These are phyloP conservation scores for Stygiomarasmius scandens DNA, from an alignment of 1,284 basidiomycete genomes.

Conservation along the genomic window DNA sequence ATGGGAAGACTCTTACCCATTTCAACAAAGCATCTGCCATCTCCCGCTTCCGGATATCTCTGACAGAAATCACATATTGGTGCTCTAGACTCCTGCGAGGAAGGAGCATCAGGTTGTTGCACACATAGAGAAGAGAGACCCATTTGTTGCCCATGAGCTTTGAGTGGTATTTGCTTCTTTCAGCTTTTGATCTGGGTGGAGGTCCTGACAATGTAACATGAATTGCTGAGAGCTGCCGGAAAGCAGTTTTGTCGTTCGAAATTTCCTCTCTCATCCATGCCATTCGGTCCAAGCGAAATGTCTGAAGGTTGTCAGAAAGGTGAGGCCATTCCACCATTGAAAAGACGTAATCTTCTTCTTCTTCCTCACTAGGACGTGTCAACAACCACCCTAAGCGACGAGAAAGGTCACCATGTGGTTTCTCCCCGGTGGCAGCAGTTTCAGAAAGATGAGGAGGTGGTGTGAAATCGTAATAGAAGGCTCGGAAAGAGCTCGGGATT, in stretches of 20 bases:
- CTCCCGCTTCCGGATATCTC: neutral
- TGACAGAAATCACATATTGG: neutral
- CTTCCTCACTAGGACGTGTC: neutral
- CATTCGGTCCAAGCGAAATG: neutral
- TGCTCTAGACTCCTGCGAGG: neutral
- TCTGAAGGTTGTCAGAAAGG: neutral
- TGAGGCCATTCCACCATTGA: conserved; percentile 1
- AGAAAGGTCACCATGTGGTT: neutral
- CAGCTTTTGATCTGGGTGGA: neutral
- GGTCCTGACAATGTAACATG: neutral
- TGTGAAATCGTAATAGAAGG: conserved; percentile 1
- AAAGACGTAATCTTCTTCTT: neutral
- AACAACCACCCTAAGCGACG: neutral
- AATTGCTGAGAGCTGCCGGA: neutral
- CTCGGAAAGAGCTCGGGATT: neutral
- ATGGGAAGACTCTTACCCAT: conserved; percentile 7
- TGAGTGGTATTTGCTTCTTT: neutral
- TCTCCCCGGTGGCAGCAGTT: neutral
- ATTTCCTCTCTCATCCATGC: neutral
- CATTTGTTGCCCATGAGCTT: neutral
- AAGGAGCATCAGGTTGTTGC: conserved; percentile 1
- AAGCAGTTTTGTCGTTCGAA: neutral
- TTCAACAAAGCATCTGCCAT: conserved; percentile 5
- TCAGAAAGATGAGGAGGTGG: neutral
- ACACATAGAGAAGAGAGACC: conserved; percentile 3